Conservation (phyloP, 768 basidiomycete species). For the Calocera cornea region DNA sequence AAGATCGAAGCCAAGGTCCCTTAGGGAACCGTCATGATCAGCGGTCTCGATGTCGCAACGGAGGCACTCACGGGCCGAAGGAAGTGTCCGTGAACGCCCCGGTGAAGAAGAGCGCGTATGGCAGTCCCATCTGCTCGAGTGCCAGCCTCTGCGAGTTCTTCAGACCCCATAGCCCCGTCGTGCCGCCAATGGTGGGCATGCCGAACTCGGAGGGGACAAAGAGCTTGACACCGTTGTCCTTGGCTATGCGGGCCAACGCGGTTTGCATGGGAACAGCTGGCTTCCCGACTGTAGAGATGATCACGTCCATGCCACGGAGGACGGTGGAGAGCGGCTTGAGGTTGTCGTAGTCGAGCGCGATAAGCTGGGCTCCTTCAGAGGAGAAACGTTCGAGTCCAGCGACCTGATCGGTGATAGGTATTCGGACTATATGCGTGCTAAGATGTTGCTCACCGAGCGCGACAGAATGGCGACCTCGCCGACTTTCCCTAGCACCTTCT, state of each 20-base stretch:
- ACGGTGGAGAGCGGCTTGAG: not conserved
- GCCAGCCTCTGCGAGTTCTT: not conserved
- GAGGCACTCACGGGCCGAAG: constrained; percentile 6
- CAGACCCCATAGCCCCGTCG: not conserved
- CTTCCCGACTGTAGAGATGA: not conserved
- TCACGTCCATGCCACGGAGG: not conserved
- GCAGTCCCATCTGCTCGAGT: constrained; percentile 11
- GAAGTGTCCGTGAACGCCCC: constrained; percentile 10
- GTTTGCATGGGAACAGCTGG: constrained; percentile 9
- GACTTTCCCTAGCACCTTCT: not conserved
- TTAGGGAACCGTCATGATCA: not conserved
- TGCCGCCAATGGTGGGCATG: constrained; percentile 9
- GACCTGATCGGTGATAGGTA: not conserved
- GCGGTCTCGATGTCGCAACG: too few species aligned
- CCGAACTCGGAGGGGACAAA: constrained; percentile 26
- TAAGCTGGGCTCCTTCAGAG: not conserved
- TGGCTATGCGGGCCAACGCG: constrained; percentile 15
- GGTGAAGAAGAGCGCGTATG: constrained; percentile 15
- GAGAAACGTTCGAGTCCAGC: not conserved
- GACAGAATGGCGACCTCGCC: constrained; percentile 7
- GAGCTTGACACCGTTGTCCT: constrained; percentile 21
- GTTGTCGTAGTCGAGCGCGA: not conserved
- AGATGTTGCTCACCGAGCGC: not conserved
- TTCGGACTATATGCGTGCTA: not conserved
- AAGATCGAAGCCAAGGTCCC: constrained; percentile 10